Conservation (phyloP, 331 rosid genomes). For the Malus hybrid region DNA sequence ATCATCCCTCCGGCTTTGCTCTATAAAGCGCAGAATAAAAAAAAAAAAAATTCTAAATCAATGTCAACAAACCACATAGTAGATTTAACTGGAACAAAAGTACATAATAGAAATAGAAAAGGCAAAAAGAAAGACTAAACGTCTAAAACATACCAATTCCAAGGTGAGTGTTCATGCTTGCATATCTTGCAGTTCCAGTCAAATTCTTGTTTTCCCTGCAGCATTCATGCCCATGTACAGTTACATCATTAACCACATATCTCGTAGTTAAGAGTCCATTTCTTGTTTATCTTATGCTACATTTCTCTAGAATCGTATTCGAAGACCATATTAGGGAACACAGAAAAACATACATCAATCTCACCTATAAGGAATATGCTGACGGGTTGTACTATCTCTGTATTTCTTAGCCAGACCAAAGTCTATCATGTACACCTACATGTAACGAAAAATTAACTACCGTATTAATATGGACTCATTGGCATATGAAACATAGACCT, state of each 20-base stretch:
- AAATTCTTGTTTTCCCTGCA: constrained; percentile 96
- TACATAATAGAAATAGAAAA: constrained; percentile 1
- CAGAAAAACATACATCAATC: constrained; percentile 3
- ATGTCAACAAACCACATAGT: constrained; percentile 11
- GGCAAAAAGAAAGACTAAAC: neutral
- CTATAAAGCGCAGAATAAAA: constrained; percentile 35
- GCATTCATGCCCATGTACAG: constrained; percentile 8
- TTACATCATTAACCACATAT: neutral
- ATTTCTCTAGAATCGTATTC: neutral
- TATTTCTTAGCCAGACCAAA: constrained; percentile 99
- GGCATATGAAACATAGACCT: neutral
- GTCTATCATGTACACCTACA: constrained; percentile 89
- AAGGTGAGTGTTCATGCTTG: constrained; percentile 60
- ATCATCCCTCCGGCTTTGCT: constrained; percentile 99
- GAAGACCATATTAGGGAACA: neutral
- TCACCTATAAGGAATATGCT: constrained; percentile 97
- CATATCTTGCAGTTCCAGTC: constrained; percentile 99
- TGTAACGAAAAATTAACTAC: constrained; percentile 11
- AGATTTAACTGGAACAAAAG: constrained; percentile 11
- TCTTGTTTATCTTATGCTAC: neutral
- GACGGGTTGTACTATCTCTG: constrained; percentile 88
- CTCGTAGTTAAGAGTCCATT: neutral
- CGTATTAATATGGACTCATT: constrained; percentile 1
- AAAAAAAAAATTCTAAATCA: constrained; percentile 13
- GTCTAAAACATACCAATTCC: constrained; percentile 27